phyloP scores from a whole-genome alignment of 106 monocot genomes.

The Dioscorea zingiberensis region DNA sequence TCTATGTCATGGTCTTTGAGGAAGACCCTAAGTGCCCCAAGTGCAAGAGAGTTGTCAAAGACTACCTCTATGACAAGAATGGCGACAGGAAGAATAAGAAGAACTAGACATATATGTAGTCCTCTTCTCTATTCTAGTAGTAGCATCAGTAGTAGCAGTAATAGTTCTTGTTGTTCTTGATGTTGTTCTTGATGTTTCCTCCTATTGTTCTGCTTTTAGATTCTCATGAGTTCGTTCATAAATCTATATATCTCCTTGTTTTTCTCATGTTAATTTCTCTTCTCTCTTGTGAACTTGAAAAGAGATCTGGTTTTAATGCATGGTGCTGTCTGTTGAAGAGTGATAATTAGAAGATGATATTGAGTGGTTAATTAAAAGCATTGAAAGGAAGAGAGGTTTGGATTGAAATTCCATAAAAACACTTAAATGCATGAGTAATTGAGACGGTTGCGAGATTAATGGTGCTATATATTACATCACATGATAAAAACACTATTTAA shows the following conservation, averaged over 20 bases:
- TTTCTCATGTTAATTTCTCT: not conserved
- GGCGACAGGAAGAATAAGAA: not conserved
- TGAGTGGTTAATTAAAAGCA: constrained; percentile 19
- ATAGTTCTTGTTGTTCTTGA: not conserved
- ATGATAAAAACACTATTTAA: constrained; percentile 11
- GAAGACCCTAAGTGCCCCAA: constrained; percentile 23
- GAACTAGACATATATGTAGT: not conserved
- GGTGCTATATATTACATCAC: constrained; percentile 4
- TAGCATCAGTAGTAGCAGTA: not conserved
- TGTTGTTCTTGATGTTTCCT: not conserved
- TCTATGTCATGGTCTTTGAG: constrained; percentile 18
- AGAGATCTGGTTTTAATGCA: too few relatives aligned
- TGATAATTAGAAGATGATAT: not conserved
- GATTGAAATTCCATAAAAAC: constrained; percentile 26
- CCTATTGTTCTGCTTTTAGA: not conserved
- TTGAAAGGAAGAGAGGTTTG: constrained; percentile 21
- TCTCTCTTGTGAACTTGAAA: not conserved
- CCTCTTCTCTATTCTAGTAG: not conserved
- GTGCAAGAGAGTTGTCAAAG: constrained; percentile 12
- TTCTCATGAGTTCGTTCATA: not conserved
- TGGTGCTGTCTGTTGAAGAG: too few relatives aligned
- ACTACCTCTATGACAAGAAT: constrained; percentile 4
- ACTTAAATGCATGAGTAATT: constrained; percentile 32
- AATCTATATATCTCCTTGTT: not conserved
- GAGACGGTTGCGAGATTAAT: constrained; percentile 19